Base-by-base conservation (phyloP, 257 asterid species). In the Solanum chaucha region DNA sequence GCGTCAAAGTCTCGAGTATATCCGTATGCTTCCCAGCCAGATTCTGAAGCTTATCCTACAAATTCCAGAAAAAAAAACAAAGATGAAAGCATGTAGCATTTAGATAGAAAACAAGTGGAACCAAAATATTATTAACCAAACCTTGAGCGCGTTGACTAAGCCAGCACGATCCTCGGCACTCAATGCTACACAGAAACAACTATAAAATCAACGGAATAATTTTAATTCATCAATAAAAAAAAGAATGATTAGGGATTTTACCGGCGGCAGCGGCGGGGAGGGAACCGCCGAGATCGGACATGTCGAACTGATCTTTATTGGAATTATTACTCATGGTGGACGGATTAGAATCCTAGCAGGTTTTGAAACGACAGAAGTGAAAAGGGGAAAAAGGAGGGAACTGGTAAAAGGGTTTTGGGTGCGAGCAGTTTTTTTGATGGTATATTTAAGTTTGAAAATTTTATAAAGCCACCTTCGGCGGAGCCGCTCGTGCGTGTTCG, bases 221-320 rank as follows among this genome's bases (percentile, higher is more conserved):
- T n/a, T 26, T 83, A 0, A 35, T 24, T 8, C 14, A 58, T 41
- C 40, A 4, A 61, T 7, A n/a, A 3, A 70, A 22, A n/a, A 3
- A 70, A 22, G 3, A 87, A 9, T 36, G 17, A 80, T 80, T 83
- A 20, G 24, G 86, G 68, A 64, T 32, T 67, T n/a, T 89, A 95
- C 98, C 98, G 83, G 98, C 96, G 41, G 98, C 98, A 75, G 98
- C 97, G 88, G 97, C 97, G 89, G 97, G 98, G 87, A 95, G 97
- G 86, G 94, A 85, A 86, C 96, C 84, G 28, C 93, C 94, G 90
- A 90, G 87, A 75, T 90, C 94, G 88, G 96, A 91, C 91, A 90
- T 87, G 83, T 91, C 95, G 75, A 92, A 87, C 72, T 59, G 91
- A 86, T 89, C 94, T 48, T 93, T 91, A 83, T 84, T 89, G 28